phyloP scores from a whole-genome alignment of 2,329 filamentous ascomycete genomes.

The Trichoderma breve region DNA sequence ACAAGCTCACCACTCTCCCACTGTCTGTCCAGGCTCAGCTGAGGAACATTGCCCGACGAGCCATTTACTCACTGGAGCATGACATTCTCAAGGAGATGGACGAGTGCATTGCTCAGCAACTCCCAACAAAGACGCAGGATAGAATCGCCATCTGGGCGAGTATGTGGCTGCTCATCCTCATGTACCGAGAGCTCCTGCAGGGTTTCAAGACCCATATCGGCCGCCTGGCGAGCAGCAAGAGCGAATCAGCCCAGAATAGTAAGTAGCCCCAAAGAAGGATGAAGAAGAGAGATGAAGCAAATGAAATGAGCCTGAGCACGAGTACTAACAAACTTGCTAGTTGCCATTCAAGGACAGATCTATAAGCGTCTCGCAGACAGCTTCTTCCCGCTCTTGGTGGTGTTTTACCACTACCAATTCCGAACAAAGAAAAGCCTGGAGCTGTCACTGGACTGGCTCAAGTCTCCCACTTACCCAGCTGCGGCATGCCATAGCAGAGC shows the following conservation, averaged over 20 bases:
- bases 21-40: slow-evolving; percentile 42
- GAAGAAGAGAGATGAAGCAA: background rate
- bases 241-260: slow-evolving; percentile 26
- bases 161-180: slow-evolving; percentile 50
- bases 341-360: slow-evolving; percentile 22
- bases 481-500: slow-evolving; percentile 29
- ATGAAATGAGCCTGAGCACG: background rate
- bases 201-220: slow-evolving; percentile 32
- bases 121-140: slow-evolving; percentile 39
- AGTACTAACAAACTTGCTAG: slow-evolving; percentile 17
- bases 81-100: slow-evolving; percentile 43
- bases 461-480: slow-evolving; percentile 29
- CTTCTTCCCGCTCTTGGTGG: slow-evolving; percentile 39
- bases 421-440: slow-evolving; percentile 42
- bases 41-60: slow-evolving; percentile 39
- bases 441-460: slow-evolving; percentile 39
- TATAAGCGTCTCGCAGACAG: slow-evolving; percentile 33
- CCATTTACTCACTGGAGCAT: slow-evolving; percentile 38
- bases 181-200: slow-evolving; percentile 45
- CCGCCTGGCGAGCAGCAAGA: slow-evolving; percentile 25
- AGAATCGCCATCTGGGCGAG: slow-evolving; percentile 47
- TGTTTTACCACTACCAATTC: slow-evolving; percentile 43
- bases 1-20: slow-evolving; percentile 38
- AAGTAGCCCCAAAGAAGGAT: background rate
- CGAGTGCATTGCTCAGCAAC: slow-evolving; percentile 39